A percentile compares a stretch with the other conserved stretches of the same genome.
phyloP scores from a whole-genome alignment of 2,329 filamentous ascomycete species.

The Dothideomycetidae sp. region DNA sequence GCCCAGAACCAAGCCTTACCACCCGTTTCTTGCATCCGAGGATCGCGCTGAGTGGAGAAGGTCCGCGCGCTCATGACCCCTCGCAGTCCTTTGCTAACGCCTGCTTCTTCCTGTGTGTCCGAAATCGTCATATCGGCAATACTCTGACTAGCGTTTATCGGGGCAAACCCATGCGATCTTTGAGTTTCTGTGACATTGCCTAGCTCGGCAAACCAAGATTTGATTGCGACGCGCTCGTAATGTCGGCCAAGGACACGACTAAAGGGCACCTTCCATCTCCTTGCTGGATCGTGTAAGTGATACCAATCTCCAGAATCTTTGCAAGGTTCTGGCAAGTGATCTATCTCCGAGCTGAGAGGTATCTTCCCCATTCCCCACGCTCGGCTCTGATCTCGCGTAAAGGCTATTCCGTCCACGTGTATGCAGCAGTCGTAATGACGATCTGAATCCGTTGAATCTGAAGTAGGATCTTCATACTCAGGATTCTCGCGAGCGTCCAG shows the following conservation, averaged over 20 bases:
- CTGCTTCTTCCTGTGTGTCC: conserved; percentile 1
- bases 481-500: conserved; percentile 35
- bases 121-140: background rate
- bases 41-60: conserved; percentile 33
- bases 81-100: conserved; percentile 32
- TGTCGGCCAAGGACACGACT: conserved; percentile 40
- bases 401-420: conserved; percentile 37
- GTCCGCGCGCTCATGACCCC: conserved; percentile 33
- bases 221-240: conserved; percentile 37
- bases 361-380: conserved; percentile 21
- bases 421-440: conserved; percentile 19
- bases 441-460: conserved; percentile 27
- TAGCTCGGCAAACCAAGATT: conserved; percentile 28
- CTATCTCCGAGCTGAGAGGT: conserved; percentile 16
- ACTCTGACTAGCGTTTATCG: background rate
- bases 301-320: conserved; percentile 40
- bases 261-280: conserved; percentile 31
- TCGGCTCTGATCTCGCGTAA: conserved; percentile 25
- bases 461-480: conserved; percentile 30
- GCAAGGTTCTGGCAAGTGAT: conserved; percentile 28
- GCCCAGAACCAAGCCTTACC: conserved; percentile 43
- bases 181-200: background rate
- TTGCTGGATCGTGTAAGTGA: conserved; percentile 29
- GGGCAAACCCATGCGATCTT: background rate
- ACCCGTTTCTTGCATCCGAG: conserved; percentile 27